Evolutionary conservation across 768 basidiomycete species (phyloP).

Genomic region (Paxillus ammoniavirescens): DNA sequence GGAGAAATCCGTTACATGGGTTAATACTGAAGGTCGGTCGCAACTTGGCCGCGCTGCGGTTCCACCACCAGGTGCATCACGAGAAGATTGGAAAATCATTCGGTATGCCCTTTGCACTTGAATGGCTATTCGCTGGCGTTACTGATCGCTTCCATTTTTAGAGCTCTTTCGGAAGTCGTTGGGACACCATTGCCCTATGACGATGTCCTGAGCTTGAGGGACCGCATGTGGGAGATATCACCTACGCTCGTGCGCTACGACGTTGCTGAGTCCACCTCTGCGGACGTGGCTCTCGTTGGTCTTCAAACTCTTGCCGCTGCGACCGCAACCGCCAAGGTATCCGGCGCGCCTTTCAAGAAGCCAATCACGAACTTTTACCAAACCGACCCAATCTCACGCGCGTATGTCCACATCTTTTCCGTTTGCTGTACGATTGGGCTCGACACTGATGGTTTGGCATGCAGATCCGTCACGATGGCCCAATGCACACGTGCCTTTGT

Average conservation of each 20-base stretch:
- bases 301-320: conserved; percentile 54
- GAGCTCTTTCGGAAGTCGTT: conserved; percentile 89
- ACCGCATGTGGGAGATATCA: conserved; percentile 96
- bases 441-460: background rate
- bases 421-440: background rate
- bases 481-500: conserved; percentile 88
- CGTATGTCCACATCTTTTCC: conserved; percentile 50
- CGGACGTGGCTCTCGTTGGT: conserved; percentile 69
- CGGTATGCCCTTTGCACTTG: conserved; percentile 47
- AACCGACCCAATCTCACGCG: conserved; percentile 92
- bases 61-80: conserved; percentile 87
- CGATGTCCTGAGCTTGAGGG: conserved; percentile 76
- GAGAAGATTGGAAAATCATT: conserved; percentile 98
- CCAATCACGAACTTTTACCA: conserved; percentile 94
- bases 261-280: conserved; percentile 70
- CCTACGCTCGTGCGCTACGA: conserved; percentile 89
- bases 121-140: background rate
- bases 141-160: conserved; percentile 24
- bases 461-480: conserved; percentile 93
- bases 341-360: conserved; percentile 65
- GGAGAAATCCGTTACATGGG: conserved; percentile 88
- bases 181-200: conserved; percentile 85
- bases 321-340: conserved; percentile 54
- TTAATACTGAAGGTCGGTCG: conserved; percentile 94
- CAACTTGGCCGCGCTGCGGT: conserved; percentile 93